Evolutionary conservation across 257 asterid species (phyloP).

Genomic region (Solanum dulcamara): DNA sequence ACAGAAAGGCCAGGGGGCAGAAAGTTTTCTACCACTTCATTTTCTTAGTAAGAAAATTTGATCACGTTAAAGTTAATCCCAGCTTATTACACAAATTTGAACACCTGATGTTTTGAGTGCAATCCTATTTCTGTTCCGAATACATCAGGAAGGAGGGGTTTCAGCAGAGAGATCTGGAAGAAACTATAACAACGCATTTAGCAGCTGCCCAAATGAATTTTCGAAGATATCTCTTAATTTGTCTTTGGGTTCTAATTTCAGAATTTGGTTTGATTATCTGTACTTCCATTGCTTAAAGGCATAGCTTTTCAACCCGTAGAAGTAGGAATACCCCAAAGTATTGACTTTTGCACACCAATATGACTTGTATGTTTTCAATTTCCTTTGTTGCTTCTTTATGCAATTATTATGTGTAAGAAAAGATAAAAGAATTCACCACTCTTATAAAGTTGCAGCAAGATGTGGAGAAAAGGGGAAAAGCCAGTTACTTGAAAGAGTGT

Average conservation of each 20-base stretch:
- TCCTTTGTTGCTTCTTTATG: neutral
- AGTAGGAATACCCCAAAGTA: neutral
- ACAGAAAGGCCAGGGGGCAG: neutral
- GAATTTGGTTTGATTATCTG: neutral
- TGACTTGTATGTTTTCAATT: neutral
- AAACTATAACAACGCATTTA: neutral
- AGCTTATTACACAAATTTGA: neutral
- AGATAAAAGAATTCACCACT: neutral
- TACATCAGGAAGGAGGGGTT: neutral
- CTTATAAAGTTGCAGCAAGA: neutral
- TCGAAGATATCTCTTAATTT: neutral
- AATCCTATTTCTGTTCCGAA: neutral
- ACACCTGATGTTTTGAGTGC: neutral
- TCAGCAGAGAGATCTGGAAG: neutral
- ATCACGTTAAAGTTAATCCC: neutral
- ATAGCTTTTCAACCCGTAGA: neutral
- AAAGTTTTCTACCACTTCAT: neutral
- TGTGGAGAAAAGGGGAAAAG: neutral
- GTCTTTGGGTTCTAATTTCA: neutral
- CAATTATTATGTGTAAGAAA: neutral
- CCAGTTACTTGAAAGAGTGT: neutral
- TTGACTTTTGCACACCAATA: neutral
- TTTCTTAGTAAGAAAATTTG: neutral
- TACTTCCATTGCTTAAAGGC: neutral
- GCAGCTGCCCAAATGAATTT: neutral